These are phyloP conservation scores for Polychaeton citri DNA, from an alignment of 2,329 filamentous ascomycete species.

Conservation along the genomic window DNA sequence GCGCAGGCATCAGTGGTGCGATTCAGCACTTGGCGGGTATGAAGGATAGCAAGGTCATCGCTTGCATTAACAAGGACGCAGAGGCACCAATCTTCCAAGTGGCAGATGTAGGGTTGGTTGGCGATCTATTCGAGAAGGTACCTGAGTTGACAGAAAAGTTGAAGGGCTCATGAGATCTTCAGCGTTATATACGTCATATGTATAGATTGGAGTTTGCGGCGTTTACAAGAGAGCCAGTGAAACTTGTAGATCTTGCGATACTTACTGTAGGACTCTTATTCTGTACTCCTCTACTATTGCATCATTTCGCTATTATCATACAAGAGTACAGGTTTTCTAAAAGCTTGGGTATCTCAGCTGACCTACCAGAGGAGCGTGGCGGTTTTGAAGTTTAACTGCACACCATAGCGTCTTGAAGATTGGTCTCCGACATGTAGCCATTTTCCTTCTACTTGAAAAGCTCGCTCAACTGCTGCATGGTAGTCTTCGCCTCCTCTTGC, in stretches of 20 bases:
- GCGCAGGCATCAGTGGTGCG: conserved; percentile 88
- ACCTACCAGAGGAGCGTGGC: too few relatives aligned
- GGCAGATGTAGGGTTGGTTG: conserved; percentile 88
- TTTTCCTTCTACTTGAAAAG: conserved; percentile 43
- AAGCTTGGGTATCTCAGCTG: too few relatives aligned
- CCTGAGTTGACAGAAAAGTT: conserved; percentile 94
- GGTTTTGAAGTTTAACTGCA: too few relatives aligned
- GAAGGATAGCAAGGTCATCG: conserved; percentile 99
- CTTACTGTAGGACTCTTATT: too few relatives aligned
- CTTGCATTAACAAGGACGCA: conserved; percentile 93
- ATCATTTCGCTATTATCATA: too few relatives aligned
- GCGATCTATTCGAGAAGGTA: conserved; percentile 89
- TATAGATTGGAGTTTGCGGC: too few relatives aligned
- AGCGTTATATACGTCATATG: too few relatives aligned
- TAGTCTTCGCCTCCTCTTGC: conserved; percentile 51
- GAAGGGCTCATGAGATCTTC: conserved; percentile 37
- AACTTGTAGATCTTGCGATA: too few relatives aligned
- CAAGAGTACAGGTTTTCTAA: too few relatives aligned
- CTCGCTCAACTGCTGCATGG: conserved; percentile 46
- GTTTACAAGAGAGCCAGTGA: too few relatives aligned
- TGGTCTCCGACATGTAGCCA: background rate
- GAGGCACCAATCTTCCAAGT: conserved; percentile 98
- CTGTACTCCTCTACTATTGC: too few relatives aligned
- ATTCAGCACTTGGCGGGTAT: conserved; percentile 98
- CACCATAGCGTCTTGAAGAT: background rate